Evolutionary conservation across 148 eudicot genomes (phyloP).

Genomic region (Persicaria tinctoria): DNA sequence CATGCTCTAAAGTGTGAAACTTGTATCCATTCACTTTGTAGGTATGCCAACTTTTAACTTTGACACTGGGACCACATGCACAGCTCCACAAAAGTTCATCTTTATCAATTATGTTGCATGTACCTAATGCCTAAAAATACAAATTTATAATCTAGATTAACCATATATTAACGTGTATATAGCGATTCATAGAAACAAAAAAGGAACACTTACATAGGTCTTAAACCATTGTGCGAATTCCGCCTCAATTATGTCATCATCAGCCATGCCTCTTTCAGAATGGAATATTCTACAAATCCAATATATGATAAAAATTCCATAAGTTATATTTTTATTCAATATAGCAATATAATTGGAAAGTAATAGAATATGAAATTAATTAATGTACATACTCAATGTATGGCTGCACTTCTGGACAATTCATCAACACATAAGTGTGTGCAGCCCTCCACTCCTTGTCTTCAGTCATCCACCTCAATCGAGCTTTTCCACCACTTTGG

Average conservation of each 20-base stretch:
- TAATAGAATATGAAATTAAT: not conserved
- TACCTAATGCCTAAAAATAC: not conserved
- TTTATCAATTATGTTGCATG: not conserved
- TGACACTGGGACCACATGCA: not conserved
- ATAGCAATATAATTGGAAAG: no score
- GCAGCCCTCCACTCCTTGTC: not conserved
- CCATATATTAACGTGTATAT: not conserved
- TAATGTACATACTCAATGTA: not conserved
- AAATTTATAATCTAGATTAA: not conserved
- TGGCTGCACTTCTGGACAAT: not conserved
- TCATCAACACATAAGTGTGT: not conserved
- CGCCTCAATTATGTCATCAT: not conserved
- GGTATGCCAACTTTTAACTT: not conserved
- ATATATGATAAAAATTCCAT: no score
- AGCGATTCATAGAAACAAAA: not conserved
- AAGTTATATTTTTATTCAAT: no score
- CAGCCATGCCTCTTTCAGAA: no score
- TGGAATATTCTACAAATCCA: no score
- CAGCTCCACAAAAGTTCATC: not conserved
- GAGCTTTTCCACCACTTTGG: not conserved
- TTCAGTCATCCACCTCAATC: not conserved
- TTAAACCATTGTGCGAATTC: not conserved
- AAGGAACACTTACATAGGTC: not conserved
- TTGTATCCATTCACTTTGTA: not conserved
- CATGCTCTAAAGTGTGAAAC: not conserved